Evolutionary conservation across 208 protist genomes (phyloP).

Genomic region (Vickermania ingenoplastis): DNA sequence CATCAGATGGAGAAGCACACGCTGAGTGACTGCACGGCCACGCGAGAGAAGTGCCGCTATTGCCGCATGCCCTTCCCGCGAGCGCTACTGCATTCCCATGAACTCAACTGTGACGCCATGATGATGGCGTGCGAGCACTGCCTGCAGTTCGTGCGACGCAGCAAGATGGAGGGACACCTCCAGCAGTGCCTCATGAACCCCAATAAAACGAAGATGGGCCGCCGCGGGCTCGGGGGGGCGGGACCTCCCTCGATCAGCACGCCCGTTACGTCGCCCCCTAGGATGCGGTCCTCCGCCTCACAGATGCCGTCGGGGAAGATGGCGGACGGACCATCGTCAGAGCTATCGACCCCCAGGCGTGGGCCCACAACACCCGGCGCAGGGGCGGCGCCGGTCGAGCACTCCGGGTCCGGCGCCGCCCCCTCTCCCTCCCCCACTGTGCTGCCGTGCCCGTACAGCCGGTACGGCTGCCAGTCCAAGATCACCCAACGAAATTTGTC

Average conservation of each 20-base stretch:
- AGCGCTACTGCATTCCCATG: constrained; percentile 34
- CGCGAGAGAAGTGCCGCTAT: constrained; percentile 62
- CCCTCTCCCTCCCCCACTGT: not conserved
- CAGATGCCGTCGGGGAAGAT: not conserved
- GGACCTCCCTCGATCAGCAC: not conserved
- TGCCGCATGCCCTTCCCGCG: constrained; percentile 37
- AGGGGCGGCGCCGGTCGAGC: not conserved
- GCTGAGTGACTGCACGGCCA: constrained; percentile 34
- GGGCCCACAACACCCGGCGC: too few species aligned
- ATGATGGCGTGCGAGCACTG: constrained; percentile 48
- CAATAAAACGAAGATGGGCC: constrained; percentile 8
- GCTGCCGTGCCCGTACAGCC: constrained; percentile 44
- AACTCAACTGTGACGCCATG: constrained; percentile 52
- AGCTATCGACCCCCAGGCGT: too few species aligned
- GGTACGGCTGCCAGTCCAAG: constrained; percentile 49
- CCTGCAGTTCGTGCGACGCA: constrained; percentile 42
- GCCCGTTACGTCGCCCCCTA: not conserved
- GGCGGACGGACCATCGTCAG: not conserved
- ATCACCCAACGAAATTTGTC: constrained; percentile 34
- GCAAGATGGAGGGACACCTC: constrained; percentile 27
- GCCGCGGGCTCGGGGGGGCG: not conserved
- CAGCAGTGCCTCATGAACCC: constrained; percentile 41
- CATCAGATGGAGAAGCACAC: constrained; percentile 46
- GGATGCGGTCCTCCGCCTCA: not conserved
- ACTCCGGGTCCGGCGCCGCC: not conserved